A percentile compares a stretch with the other conserved stretches of the same genome.
Evolutionary conservation across 2,329 filamentous ascomycete species (phyloP).

Genomic region (Helotiales sp.): DNA sequence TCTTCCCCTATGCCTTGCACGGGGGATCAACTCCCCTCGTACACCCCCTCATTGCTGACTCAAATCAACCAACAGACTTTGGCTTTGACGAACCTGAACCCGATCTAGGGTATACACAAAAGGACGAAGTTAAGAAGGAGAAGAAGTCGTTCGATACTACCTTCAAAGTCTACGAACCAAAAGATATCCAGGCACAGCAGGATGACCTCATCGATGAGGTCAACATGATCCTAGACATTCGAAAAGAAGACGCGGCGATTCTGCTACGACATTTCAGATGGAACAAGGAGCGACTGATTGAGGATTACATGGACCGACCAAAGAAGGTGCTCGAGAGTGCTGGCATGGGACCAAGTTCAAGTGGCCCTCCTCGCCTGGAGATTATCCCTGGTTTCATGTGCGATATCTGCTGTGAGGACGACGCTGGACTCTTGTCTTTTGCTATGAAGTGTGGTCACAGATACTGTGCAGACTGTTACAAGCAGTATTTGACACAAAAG

Average conservation of each 20-base stretch:
- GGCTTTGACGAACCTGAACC: slow-evolving; percentile 56
- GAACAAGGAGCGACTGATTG: slow-evolving; percentile 95
- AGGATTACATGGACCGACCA: slow-evolving; percentile 92
- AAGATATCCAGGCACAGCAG: slow-evolving; percentile 84
- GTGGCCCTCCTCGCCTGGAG: slow-evolving; percentile 69
- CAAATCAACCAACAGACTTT: slow-evolving; percentile 38
- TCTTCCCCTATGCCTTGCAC: background rate
- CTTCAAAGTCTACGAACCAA: slow-evolving; percentile 79
- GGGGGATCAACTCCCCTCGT: background rate
- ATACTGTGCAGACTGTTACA: slow-evolving; percentile 91
- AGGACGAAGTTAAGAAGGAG: slow-evolving; percentile 73
- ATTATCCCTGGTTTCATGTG: slow-evolving; percentile 79
- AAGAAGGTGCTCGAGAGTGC: slow-evolving; percentile 82
- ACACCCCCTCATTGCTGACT: slow-evolving; percentile 18
- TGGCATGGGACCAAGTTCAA: slow-evolving; percentile 73
- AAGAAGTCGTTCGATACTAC: slow-evolving; percentile 82
- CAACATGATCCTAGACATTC: slow-evolving; percentile 86
- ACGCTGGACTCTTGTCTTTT: slow-evolving; percentile 76
- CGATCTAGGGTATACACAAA: slow-evolving; percentile 54
- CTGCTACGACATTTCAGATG: slow-evolving; percentile 87
- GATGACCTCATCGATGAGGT: slow-evolving; percentile 87
- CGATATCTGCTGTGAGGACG: slow-evolving; percentile 96
- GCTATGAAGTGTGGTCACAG: slow-evolving; percentile 94
- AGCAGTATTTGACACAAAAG: slow-evolving; percentile 89
- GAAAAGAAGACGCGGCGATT: slow-evolving; percentile 88